Evolutionary conservation across 2,329 filamentous ascomycete species (phyloP).

Genomic region (Golovinomyces cichoracearum): DNA sequence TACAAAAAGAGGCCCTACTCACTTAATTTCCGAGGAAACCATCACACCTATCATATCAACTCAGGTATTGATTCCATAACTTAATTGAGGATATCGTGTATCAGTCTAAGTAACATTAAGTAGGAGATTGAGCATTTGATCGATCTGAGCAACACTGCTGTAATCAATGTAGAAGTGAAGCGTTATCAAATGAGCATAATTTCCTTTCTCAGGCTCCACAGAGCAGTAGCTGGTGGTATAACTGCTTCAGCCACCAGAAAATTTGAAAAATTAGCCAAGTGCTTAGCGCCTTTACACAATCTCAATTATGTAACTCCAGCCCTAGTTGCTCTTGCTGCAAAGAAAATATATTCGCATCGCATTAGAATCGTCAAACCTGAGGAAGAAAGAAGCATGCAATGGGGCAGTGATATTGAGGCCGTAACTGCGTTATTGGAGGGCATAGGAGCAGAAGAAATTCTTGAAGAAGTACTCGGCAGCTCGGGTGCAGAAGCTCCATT

Average conservation of each 20-base stretch:
- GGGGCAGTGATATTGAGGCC: slow-evolving; percentile 55
- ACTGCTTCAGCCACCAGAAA: slow-evolving; percentile 56
- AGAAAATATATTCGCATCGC: slow-evolving; percentile 71
- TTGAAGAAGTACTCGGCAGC: slow-evolving; percentile 33
- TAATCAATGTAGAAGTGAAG: slow-evolving; percentile 47
- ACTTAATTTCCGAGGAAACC: slow-evolving; percentile 3
- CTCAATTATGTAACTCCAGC: slow-evolving; percentile 63
- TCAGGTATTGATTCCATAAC: slow-evolving; percentile 3
- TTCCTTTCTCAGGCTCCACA: slow-evolving; percentile 65
- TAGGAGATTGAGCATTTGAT: slow-evolving; percentile 16
- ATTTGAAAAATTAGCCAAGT: slow-evolving; percentile 41
- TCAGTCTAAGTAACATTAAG: neutral
- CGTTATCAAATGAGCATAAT: slow-evolving; percentile 73
- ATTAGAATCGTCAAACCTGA: slow-evolving; percentile 42
- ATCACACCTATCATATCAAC: slow-evolving; percentile 11
- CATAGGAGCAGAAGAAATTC: slow-evolving; percentile 32
- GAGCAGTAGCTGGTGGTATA: slow-evolving; percentile 55
- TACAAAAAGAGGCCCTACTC: slow-evolving; percentile 11
- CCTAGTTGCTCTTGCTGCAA: slow-evolving; percentile 53
- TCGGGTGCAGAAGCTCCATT: slow-evolving; percentile 28
- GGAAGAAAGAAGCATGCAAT: slow-evolving; percentile 71
- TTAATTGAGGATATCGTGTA: neutral
- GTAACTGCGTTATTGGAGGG: slow-evolving; percentile 40
- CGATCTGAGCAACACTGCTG: slow-evolving; percentile 29
- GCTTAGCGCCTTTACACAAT: slow-evolving; percentile 57